Conservation (phyloP, 1,284 basidiomycete genomes). For the Cutaneotrichosporon cavernicola region DNA sequence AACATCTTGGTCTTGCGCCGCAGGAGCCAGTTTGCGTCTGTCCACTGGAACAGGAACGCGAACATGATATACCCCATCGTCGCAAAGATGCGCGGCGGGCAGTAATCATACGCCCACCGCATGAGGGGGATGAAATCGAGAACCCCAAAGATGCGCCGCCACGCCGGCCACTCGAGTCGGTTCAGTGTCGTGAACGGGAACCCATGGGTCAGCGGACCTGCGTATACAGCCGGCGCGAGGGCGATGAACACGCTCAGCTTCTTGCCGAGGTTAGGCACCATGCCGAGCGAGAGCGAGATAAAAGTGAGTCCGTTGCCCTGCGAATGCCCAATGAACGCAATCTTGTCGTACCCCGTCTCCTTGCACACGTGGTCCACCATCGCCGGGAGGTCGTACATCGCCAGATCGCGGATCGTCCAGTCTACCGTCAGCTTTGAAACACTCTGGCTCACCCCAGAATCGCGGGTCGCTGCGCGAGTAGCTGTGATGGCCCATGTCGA, state of each 20-base stretch:
- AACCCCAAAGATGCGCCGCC: constrained; percentile 61
- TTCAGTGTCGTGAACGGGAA: constrained; percentile 61
- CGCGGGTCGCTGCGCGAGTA: constrained; percentile 58
- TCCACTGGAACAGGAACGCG: constrained; percentile 61
- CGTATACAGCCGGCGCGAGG: constrained; percentile 63
- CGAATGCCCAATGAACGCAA: constrained; percentile 64
- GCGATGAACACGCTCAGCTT: constrained; percentile 62
- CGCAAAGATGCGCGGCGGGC: constrained; percentile 56
- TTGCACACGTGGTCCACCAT: constrained; percentile 61
- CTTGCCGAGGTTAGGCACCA: constrained; percentile 60
- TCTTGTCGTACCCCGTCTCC: constrained; percentile 61
- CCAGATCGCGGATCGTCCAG: constrained; percentile 64
- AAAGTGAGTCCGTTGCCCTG: constrained; percentile 62
- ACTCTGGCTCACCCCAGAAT: constrained; percentile 59
- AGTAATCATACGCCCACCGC: constrained; percentile 61
- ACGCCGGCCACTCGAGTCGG: constrained; percentile 59
- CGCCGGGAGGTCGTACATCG: constrained; percentile 63
- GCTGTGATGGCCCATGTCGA: constrained; percentile 62
- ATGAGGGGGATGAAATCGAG: constrained; percentile 65
- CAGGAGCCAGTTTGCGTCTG: constrained; percentile 62
- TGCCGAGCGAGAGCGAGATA: constrained; percentile 60
- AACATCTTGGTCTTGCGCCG: constrained; percentile 64
- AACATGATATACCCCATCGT: constrained; percentile 59
- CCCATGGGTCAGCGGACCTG: constrained; percentile 61
- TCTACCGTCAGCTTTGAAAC: constrained; percentile 47